Evolutionary conservation across 192 early-diverging fungal species (phyloP).

Genomic region (Podila horticola): DNA sequence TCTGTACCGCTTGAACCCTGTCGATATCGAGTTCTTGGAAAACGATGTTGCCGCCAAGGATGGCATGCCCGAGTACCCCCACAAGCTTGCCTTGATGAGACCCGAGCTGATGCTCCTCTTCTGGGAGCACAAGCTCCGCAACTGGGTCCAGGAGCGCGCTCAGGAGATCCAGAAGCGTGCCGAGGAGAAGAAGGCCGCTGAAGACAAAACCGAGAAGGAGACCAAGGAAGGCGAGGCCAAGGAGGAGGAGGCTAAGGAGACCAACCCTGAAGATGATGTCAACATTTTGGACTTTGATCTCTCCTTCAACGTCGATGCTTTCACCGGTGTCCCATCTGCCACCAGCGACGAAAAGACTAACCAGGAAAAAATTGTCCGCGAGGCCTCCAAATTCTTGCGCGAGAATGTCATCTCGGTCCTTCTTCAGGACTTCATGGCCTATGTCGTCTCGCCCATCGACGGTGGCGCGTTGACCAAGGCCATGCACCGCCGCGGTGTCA

Average conservation of each 20-base stretch:
- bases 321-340: constrained; percentile 58
- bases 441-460: constrained; percentile 81
- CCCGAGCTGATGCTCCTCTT: constrained; percentile 87
- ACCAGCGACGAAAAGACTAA: constrained; percentile 33
- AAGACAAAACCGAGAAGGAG: not conserved
- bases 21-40: constrained; percentile 92
- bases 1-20: constrained; percentile 90
- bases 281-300: constrained; percentile 59
- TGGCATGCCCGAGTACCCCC: constrained; percentile 81
- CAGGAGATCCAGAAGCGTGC: constrained; percentile 54
- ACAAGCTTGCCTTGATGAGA: constrained; percentile 84
- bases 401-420: constrained; percentile 72
- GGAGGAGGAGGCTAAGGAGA: constrained; percentile 21
- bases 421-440: constrained; percentile 70
- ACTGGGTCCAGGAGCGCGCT: constrained; percentile 67
- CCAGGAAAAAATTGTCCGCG: constrained; percentile 74
- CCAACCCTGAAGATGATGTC: constrained; percentile 54
- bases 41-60: constrained; percentile 67
- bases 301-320: constrained; percentile 67
- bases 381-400: constrained; percentile 80
- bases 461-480: constrained; percentile 77
- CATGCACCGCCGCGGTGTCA: constrained; percentile 95
- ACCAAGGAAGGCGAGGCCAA: not conserved
- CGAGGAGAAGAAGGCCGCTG: constrained; percentile 33
- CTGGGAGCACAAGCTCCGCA: constrained; percentile 83